Percentiles rank a stretch among this genome's conserved stretches.
Evolutionary conservation across 2,329 filamentous ascomycete genomes (phyloP).

Genomic region (Lecanoromycetidae sp.): DNA sequence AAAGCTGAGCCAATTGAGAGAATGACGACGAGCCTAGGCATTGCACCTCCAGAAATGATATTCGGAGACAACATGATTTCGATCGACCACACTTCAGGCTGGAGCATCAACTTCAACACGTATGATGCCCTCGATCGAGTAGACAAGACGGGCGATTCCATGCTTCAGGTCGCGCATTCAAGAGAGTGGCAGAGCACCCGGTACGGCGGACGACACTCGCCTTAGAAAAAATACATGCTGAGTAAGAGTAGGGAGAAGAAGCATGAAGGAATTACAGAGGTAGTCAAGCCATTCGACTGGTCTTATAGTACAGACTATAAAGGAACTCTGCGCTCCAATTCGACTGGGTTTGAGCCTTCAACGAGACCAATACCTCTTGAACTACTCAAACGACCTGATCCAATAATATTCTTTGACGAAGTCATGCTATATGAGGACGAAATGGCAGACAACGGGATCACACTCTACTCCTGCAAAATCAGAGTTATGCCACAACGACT

Average conservation of each 20-base stretch:
- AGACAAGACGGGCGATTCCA: constrained; percentile 81
- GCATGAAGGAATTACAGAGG: constrained; percentile 76
- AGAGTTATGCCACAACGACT: constrained; percentile 84
- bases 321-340: constrained; percentile 46
- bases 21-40: constrained; percentile 65
- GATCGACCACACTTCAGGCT: constrained; percentile 64
- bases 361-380: constrained; percentile 64
- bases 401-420: constrained; percentile 93
- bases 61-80: constrained; percentile 87
- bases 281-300: constrained; percentile 96
- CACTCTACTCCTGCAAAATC: constrained; percentile 78
- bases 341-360: constrained; percentile 32
- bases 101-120: constrained; percentile 70
- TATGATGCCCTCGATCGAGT: constrained; percentile 80
- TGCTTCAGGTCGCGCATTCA: constrained; percentile 90
- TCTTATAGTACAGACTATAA: constrained; percentile 84
- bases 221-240: background rate
- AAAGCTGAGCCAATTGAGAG: constrained; percentile 82
- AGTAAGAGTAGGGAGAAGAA: constrained; percentile 52
- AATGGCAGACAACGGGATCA: constrained; percentile 93
- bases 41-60: constrained; percentile 95
- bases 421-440: constrained; percentile 96
- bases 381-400: constrained; percentile 75
- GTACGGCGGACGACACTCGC: constrained; percentile 32
- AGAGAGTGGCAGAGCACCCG: constrained; percentile 68